A percentile compares a stretch with the other conserved stretches of the same genome.
These are phyloP conservation scores for Globisporangium rhizosaccharum DNA, from an alignment of 352 stramenopile species.

Conservation along the genomic window DNA sequence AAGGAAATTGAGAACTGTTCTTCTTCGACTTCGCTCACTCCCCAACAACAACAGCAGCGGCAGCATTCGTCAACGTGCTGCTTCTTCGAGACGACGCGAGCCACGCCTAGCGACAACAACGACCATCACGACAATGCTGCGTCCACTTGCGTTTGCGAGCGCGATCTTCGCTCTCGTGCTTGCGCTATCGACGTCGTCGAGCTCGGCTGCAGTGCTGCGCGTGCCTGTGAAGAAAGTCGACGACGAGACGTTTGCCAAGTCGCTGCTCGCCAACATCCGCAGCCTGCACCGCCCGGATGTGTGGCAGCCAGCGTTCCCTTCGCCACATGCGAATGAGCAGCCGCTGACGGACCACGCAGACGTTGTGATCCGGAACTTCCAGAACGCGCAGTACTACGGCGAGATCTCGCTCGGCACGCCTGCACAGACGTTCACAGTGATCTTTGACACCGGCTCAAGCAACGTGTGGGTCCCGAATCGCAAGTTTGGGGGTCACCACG, in stretches of 20 bases:
- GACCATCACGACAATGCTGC: constrained; percentile 8
- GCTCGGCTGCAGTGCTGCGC: constrained; percentile 33
- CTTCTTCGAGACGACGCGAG: neutral
- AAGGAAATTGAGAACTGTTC: no score
- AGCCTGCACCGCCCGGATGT: constrained; percentile 29
- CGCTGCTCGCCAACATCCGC: constrained; percentile 47
- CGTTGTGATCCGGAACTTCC: constrained; percentile 86
- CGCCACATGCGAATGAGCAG: constrained; percentile 4
- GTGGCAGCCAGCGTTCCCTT: constrained; percentile 36
- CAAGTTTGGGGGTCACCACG: constrained; percentile 19
- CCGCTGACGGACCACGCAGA: constrained; percentile 17
- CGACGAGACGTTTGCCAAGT: constrained; percentile 56
- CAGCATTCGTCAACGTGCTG: neutral
- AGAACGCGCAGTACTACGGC: constrained; percentile 95
- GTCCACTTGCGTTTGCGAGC: constrained; percentile 11
- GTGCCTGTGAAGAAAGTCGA: constrained; percentile 67
- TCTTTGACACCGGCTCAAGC: constrained; percentile 30
- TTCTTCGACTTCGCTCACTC: neutral
- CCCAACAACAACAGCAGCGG: no score
- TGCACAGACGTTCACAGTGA: constrained; percentile 23
- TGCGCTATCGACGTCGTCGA: constrained; percentile 3
- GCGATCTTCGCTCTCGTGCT: constrained; percentile 10
- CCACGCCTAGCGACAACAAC: neutral
- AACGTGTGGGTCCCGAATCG: constrained; percentile 24
- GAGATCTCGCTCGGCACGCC: constrained; percentile 56